Evolutionary conservation across 2,329 filamentous ascomycete species (phyloP), one percentile per base, ranked within the genome.

Genomic region (Moelleriella libera): DNA sequence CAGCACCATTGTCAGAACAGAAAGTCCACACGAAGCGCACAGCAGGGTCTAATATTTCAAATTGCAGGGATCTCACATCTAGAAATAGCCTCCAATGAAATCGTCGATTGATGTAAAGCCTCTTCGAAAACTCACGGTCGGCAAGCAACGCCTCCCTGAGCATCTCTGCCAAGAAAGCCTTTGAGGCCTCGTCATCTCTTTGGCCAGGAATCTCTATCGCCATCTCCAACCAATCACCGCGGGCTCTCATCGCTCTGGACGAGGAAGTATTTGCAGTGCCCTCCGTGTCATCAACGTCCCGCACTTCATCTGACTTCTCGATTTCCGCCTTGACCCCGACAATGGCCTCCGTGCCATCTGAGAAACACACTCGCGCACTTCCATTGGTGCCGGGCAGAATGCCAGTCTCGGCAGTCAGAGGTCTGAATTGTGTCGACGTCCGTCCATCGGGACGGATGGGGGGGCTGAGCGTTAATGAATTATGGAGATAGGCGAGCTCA

Each of bases 81-180:
- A 98, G 76, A 66, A 90, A 97, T 49, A 98, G 65, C 67, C 89
- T 87, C 92, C 92, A 98, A 71, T 97, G 90, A 72, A 90, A 98
- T 43, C 89, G 77, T 50, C 74, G 69, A 68, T 96, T 97, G 63
- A 98, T 96, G 65, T 82, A 84, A 59, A 98, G 65, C 58, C 82
- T 78, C 63, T 78, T 80, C 53, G 75, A 74, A 62, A 86, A 76
- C 58, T 75, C 74, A 21, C 80, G 83, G 64, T 81, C 83, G 32
- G 80, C 82, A 50, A 92, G 72, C 66, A 98, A 63, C 48, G 87
- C 86, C 72, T 98, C 92, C 48, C 78, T 80, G 64, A 97, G 72
- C 85, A 97, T 92, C 55, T 86, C 83, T 1, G 82, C 80, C 60
- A 97, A 67, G 61, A 94, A 96, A 21, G 94, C 81, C 3, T 89